Percentiles rank a stretch among this genome's conserved stretches.
Evolutionary conservation across 352 stramenopile genomes (phyloP).

Genomic region (Globisporangium polare): DNA sequence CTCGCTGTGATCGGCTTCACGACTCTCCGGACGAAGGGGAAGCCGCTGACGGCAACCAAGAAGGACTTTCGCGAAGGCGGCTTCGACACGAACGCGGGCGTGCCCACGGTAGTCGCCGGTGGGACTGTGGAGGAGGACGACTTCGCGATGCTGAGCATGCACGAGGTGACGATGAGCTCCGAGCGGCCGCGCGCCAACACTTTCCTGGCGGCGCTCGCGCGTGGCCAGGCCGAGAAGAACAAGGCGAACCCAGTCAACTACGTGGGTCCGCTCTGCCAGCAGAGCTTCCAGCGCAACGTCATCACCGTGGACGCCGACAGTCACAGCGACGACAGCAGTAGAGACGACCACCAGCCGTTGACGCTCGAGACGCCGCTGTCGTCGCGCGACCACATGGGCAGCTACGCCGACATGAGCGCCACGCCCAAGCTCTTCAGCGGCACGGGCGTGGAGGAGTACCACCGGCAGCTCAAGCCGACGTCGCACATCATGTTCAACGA

Average conservation of each 20-base stretch:
- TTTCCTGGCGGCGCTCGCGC: slow-evolving; percentile 40
- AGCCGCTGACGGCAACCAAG: slow-evolving; percentile 15
- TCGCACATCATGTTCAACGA: slow-evolving; percentile 48
- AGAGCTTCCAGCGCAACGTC: slow-evolving; percentile 42
- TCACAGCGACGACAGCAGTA: slow-evolving; percentile 17
- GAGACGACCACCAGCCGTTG: slow-evolving; percentile 14
- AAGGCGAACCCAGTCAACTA: slow-evolving; percentile 39
- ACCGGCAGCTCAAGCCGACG: slow-evolving; percentile 14
- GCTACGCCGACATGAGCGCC: slow-evolving; percentile 22
- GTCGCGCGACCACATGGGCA: slow-evolving; percentile 20
- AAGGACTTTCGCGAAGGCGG: slow-evolving; percentile 8
- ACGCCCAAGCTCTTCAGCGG: slow-evolving; percentile 27
- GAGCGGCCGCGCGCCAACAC: slow-evolving; percentile 30
- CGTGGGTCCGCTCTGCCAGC: slow-evolving; percentile 39
- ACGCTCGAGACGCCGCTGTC: slow-evolving; percentile 21
- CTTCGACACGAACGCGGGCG: slow-evolving; percentile 19
- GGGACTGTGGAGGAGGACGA: slow-evolving; percentile 51
- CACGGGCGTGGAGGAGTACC: slow-evolving; percentile 1
- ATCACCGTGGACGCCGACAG: slow-evolving; percentile 20
- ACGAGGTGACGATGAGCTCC: slow-evolving; percentile 57
- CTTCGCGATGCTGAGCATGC: slow-evolving; percentile 78
- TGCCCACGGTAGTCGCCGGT: slow-evolving; percentile 18
- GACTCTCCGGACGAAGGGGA: slow-evolving; percentile 45
- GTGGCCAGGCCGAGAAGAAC: slow-evolving; percentile 22
- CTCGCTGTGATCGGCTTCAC: slow-evolving; percentile 62